These are phyloP conservation scores for Xylaria sp. DNA, from an alignment of 495 filamentous ascomycete species.

Conservation along the genomic window DNA sequence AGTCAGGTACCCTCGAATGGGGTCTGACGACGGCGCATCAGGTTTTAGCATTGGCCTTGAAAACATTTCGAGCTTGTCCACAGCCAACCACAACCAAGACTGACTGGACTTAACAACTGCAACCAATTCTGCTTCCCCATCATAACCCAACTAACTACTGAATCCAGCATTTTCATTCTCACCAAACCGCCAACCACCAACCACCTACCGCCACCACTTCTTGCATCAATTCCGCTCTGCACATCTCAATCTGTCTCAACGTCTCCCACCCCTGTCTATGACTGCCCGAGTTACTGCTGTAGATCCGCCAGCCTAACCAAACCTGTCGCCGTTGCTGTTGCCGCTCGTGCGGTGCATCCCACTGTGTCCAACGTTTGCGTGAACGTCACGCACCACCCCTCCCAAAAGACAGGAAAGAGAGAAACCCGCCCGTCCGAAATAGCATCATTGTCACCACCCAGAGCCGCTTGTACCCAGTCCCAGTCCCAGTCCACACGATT, in stretches of 20 bases:
- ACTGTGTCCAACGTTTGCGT: background rate
- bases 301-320: slow-evolving; percentile 2
- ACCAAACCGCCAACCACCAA: no score
- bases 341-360: slow-evolving; percentile 1
- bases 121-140: slow-evolving; percentile 28
- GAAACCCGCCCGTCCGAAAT: background rate
- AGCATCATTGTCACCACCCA: background rate
- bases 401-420: background rate
- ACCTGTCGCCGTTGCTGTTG: background rate
- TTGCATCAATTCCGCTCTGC: slow-evolving; percentile 9
- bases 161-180: slow-evolving; percentile 16
- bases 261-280: background rate
- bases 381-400: background rate
- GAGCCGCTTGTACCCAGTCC: background rate
- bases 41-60: slow-evolving; percentile 20
- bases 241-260: background rate
- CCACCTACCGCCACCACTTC: no score
- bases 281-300: background rate
- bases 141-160: slow-evolving; percentile 13
- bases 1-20: slow-evolving; percentile 19
- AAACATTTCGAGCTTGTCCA: slow-evolving; percentile 31
- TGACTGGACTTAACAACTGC: slow-evolving; percentile 22
- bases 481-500: background rate
- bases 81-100: slow-evolving; percentile 21
- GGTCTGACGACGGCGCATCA: slow-evolving; percentile 26